Base-by-base conservation (phyloP, 768 basidiomycete genomes). In the Leccinum longicurvipes region DNA sequence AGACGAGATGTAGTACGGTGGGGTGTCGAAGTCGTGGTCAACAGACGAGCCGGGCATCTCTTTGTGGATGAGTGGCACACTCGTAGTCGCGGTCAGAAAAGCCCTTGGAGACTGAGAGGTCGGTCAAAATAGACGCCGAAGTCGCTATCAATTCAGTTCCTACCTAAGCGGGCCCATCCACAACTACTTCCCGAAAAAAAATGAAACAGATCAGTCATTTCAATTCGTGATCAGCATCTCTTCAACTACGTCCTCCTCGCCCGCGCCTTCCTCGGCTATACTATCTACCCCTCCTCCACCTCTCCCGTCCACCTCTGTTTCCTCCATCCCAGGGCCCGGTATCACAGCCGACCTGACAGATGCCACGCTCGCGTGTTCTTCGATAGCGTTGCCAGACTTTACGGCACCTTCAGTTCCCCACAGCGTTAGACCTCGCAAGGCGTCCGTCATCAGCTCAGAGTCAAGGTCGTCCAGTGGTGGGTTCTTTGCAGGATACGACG, bases 1-100 rank as follows among this genome's bases (percentile, higher is more conserved):
- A 14, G 84, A 72, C 28, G 89, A 92, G 58, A 96, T 84, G 74
- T 92, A 97, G 51, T 75, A 78, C 3, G 91, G 89, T 52, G 83
- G 24, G 56, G 51, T 48, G 55, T 34, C 58, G 63, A 46, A 66
- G 76, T 74, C 68, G 78, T n/a, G n/a, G n/a, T n/a, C n/a, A n/a
- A 80, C 75, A 74, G 55, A 70, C 60, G 66, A 75, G 60, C 62
- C 74, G 63, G 76, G 66, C 82, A 85, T 83, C 12, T 6, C 31
- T 6, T 6, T 31, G 31, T 12, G 31, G 31, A n/a, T n/a, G n/a
- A n/a, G n/a, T 34, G 15, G 84, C 34, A 72, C 28, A 89, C 54
- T 36, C 58, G 63, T 46, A 65, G 76, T 74, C 68, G 78, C 19
- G 39, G 39, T 41, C 39, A 41, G 19, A 41, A n/a, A n/a, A 19